Base-by-base conservation (phyloP, 2,329 filamentous ascomycete genomes). In the Epicoccum sorghinum region DNA sequence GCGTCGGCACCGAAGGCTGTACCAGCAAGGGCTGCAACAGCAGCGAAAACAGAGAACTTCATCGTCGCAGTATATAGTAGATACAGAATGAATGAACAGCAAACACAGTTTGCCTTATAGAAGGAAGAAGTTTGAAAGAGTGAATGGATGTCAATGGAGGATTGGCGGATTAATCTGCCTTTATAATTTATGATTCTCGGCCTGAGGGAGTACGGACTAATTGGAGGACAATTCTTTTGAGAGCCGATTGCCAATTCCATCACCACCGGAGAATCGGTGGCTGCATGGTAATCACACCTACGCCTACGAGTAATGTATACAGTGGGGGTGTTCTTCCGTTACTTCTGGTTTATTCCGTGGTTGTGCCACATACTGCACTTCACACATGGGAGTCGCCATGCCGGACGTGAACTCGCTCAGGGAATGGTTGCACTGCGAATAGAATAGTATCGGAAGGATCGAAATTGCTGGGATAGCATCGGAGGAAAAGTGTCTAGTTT, bases 61-160 rank as follows among this genome's bases (percentile, higher is more conserved):
- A 66, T 66, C 7, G 32, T 61, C 46, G 71, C 83, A 78, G 39
- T 10, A 39, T 44, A 53, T 18, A 52, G 5, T 41, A 39, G 39
- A 46, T 27, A 25, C 10, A 32, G 47, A 52, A 60, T 42, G 63
- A 65, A 59, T 52, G 55, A 36, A 58, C 39, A 56, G 61, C 63
- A 63, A 66, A 65, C 58, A 55, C 58, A 56, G 59, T 65, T 64
- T 60, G 75, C 77, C 64, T 85, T 75, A 83, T 52, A 27, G 55
- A 57, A 48, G 32, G 59, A 58, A 37, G 58, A 57, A 57, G 86
- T 40, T 77, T 80, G 7, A 83, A 48, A 24, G 47, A 46, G 7
- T 55, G 55, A 57, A 56, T 41, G 56, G 61, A 58, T 48, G 57
- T 51, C 53, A 53, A 58, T 30, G 36, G n/a, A 47, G 39, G 36